phyloP scores from a whole-genome alignment of 768 basidiomycete species.

The Dioszegia crocea region DNA sequence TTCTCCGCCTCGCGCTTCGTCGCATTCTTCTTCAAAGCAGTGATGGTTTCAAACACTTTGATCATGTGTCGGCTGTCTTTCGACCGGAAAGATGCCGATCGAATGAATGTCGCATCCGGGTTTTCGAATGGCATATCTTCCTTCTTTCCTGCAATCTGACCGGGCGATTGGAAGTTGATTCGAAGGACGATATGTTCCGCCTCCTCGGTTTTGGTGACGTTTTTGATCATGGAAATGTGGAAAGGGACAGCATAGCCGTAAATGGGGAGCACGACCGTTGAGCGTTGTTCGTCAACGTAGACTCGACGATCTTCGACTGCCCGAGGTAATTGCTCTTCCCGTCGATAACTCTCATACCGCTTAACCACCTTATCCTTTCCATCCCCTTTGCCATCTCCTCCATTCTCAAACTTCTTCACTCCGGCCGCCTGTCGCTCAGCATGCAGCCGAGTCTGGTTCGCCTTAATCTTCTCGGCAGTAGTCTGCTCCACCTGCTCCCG shows the following conservation, averaged over 20 bases:
- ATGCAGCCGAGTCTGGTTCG: slow-evolving; percentile 84
- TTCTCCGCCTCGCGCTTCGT: slow-evolving; percentile 96
- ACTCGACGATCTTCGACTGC: slow-evolving; percentile 78
- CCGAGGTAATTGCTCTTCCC: slow-evolving; percentile 82
- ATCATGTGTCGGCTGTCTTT: slow-evolving; percentile 85
- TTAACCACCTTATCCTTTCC: slow-evolving; percentile 93
- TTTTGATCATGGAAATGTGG: slow-evolving; percentile 98
- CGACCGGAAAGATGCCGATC: slow-evolving; percentile 89
- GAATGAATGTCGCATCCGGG: slow-evolving; percentile 90
- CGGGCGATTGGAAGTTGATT: slow-evolving; percentile 98
- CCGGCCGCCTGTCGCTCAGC: slow-evolving; percentile 71
- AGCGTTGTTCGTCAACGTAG: slow-evolving; percentile 80
- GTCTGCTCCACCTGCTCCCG: slow-evolving; percentile 78
- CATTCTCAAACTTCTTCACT: slow-evolving; percentile 75
- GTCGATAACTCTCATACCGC: slow-evolving; percentile 92
- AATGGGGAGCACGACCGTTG: slow-evolving; percentile 85
- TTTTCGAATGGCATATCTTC: slow-evolving; percentile 91
- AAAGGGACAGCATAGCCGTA: slow-evolving; percentile 94
- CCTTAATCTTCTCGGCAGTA: slow-evolving; percentile 69
- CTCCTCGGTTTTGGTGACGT: slow-evolving; percentile 94
- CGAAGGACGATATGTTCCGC: slow-evolving; percentile 89
- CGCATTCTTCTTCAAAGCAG: slow-evolving; percentile 90
- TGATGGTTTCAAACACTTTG: slow-evolving; percentile 82
- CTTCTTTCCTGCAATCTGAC: slow-evolving; percentile 94
- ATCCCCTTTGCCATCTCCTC: slow-evolving; percentile 66